Percentiles rank a stretch among this genome's conserved stretches.
These are phyloP conservation scores for Uronychia setigera DNA, from an alignment of 73 alveolate species.

Conservation along the genomic window DNA sequence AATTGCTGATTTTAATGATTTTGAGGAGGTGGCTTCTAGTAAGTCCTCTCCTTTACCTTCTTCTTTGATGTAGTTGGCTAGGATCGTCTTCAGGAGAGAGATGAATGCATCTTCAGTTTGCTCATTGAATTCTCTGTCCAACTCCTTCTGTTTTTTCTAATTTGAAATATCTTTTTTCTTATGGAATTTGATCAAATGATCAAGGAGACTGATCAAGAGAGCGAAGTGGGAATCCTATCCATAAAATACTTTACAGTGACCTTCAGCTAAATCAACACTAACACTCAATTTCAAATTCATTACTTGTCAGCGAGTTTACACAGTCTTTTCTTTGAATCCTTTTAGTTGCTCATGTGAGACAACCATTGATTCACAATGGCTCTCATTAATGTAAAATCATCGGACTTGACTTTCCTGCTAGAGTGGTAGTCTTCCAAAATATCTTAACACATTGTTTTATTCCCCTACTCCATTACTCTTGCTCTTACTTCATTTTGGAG, in stretches of 20 bases:
- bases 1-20: too few species aligned
- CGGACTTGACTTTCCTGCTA: not conserved
- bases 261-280: not conserved
- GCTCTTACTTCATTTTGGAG: not conserved
- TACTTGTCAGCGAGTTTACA: not conserved
- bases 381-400: not conserved
- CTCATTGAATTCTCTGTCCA: not conserved
- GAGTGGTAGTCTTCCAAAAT: not conserved
- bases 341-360: not conserved
- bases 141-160: not conserved
- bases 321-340: not conserved
- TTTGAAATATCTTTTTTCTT: not conserved
- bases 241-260: not conserved
- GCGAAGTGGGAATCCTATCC: not conserved
- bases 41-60: too few species aligned
- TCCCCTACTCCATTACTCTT: not conserved
- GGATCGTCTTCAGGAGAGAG: not conserved
- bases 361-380: not conserved
- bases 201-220: not conserved
- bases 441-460: not conserved
- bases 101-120: not conserved
- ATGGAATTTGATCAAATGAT: not conserved
- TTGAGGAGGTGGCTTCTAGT: too few species aligned
- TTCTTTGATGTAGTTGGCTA: not conserved
- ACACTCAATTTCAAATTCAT: too few species aligned